A percentile compares a stretch with the other conserved stretches of the same genome.
phyloP scores from a whole-genome alignment of 2,329 filamentous ascomycete genomes.

The Grosmannia clavigera region DNA sequence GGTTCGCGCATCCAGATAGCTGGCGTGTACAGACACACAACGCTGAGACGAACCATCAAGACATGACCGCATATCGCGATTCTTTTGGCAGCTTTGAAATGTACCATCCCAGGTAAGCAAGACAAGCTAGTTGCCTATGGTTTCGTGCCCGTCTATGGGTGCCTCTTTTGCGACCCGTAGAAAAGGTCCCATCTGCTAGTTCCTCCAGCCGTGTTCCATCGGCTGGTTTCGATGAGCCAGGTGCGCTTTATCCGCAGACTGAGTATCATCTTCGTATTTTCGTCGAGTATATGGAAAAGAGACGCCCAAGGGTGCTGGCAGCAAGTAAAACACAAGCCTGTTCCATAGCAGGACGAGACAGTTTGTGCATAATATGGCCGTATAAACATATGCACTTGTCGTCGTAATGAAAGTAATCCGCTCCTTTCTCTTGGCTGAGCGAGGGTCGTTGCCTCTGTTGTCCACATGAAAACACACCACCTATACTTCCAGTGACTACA shows the following conservation, averaged over 20 bases:
- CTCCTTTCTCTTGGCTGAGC: neutral
- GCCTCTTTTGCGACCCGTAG: neutral
- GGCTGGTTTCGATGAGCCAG: neutral
- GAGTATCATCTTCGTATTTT: neutral
- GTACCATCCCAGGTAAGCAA: neutral
- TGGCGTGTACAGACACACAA: neutral
- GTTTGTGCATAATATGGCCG: neutral
- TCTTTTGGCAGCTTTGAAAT: neutral
- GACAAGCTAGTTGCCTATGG: neutral
- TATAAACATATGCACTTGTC: neutral
- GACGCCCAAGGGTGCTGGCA: neutral
- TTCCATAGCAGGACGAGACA: neutral
- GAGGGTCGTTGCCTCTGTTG: neutral
- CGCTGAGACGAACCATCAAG: neutral
- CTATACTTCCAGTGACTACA: slow-evolving; percentile 19
- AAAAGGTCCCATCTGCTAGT: neutral
- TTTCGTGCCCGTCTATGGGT: neutral
- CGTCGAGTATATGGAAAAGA: neutral
- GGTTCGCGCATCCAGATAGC: neutral
- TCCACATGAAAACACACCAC: neutral
- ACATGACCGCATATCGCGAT: neutral
- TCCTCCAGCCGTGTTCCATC: neutral
- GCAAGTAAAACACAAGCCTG: neutral
- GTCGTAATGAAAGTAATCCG: neutral
- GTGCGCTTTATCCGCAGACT: neutral